Conservation (phyloP, 148 eudicot genomes). For the Hydrangea macrophylla region DNA sequence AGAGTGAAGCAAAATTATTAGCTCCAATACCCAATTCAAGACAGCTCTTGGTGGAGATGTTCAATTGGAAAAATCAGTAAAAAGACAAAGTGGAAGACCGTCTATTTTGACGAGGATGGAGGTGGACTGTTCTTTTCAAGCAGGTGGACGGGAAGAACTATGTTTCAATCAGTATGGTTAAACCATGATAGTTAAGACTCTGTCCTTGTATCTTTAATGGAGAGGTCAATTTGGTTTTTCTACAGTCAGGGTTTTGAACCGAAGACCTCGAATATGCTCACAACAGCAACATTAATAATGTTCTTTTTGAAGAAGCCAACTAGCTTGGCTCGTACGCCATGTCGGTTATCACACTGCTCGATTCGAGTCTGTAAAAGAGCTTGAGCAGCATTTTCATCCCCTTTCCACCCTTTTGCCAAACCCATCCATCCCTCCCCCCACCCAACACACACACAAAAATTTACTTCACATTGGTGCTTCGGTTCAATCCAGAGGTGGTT, state of each 20-base stretch:
- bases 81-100: background rate
- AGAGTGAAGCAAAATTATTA: conserved; percentile 12
- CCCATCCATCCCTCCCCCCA: no score
- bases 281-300: no score
- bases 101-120: background rate
- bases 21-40: background rate
- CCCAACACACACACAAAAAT: no score
- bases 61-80: background rate
- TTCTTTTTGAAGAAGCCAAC: no score
- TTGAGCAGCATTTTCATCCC: no score
- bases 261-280: no score
- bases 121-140: background rate
- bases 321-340: no score
- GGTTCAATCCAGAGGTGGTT: no score
- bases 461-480: no score
- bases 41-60: background rate
- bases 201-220: background rate
- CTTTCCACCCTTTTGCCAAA: no score
- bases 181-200: background rate
- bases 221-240: background rate
- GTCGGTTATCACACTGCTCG: no score
- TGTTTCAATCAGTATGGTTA: background rate
- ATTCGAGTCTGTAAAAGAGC: no score
- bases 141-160: background rate
- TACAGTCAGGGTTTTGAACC: background rate